Evolutionary conservation across 768 basidiomycete species (phyloP).

Genomic region (Boletellus ananiceps): DNA sequence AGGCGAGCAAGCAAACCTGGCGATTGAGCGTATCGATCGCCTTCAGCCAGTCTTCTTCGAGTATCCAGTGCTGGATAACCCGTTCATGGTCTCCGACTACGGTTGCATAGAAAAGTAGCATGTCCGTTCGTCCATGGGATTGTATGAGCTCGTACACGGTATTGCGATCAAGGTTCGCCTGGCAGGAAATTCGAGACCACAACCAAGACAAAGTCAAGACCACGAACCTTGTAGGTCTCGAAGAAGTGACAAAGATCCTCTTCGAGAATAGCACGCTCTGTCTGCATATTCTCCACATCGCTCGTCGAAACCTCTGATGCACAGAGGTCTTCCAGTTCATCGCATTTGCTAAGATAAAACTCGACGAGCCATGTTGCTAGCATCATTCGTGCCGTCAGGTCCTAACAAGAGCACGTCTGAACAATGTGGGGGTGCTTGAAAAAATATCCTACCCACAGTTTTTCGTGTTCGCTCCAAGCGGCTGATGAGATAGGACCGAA

Average conservation of each 20-base stretch:
- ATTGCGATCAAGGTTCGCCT: slow-evolving; percentile 80
- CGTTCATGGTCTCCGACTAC: slow-evolving; percentile 76
- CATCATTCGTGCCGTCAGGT: slow-evolving; percentile 93
- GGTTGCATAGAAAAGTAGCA: slow-evolving; percentile 86
- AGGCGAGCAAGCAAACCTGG: slow-evolving; percentile 49
- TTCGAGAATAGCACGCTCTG: slow-evolving; percentile 78
- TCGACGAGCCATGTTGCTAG: slow-evolving; percentile 98
- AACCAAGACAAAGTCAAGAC: neutral
- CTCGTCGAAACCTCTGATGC: slow-evolving; percentile 79
- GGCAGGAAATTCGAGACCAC: neutral
- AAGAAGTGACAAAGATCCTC: slow-evolving; percentile 93
- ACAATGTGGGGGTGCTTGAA: neutral
- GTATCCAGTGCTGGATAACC: slow-evolving; percentile 88
- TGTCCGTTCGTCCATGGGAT: slow-evolving; percentile 88
- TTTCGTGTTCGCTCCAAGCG: slow-evolving; percentile 82
- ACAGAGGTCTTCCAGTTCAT: slow-evolving; percentile 90
- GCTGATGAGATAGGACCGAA: slow-evolving; percentile 86
- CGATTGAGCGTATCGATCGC: slow-evolving; percentile 88
- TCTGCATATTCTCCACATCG: slow-evolving; percentile 79
- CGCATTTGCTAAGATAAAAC: slow-evolving; percentile 94
- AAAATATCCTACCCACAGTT: slow-evolving; percentile 48
- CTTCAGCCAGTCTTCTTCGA: slow-evolving; percentile 88
- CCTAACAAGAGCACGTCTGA: slow-evolving; percentile 43
- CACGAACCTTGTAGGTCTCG: slow-evolving; percentile 82
- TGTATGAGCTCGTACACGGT: slow-evolving; percentile 92